phyloP scores from a whole-genome alignment of 148 eudicot species.

The Gaultheria prostrata region DNA sequence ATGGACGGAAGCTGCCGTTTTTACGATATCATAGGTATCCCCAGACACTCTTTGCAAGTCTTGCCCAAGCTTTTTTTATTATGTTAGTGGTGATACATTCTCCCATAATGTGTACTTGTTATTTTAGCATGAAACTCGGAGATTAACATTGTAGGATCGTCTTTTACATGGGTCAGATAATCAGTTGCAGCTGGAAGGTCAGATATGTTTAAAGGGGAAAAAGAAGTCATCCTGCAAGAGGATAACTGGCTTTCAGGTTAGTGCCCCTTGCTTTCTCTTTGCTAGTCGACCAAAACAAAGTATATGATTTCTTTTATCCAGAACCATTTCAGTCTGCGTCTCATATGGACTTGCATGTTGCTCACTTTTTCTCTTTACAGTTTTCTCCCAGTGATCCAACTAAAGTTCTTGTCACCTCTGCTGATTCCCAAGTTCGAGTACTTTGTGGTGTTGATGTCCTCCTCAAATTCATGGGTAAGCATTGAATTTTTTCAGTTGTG shows the following conservation, averaged over 20 bases:
- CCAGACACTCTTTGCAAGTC: not conserved
- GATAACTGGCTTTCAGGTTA: slow-evolving; percentile 78
- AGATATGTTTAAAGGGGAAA: slow-evolving; percentile 44
- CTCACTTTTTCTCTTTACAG: slow-evolving; percentile 32
- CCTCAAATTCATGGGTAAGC: slow-evolving; percentile 61
- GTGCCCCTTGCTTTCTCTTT: not conserved
- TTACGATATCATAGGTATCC: slow-evolving; percentile 58
- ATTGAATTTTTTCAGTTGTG: not conserved
- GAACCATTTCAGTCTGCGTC: not conserved
- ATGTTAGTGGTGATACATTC: not conserved
- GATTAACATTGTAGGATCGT: slow-evolving; percentile 1
- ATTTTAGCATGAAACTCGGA: not conserved
- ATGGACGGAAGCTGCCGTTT: slow-evolving; percentile 69
- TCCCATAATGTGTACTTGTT: not conserved
- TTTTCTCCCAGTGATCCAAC: slow-evolving; percentile 60
- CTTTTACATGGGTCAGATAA: slow-evolving; percentile 36
- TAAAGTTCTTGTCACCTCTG: slow-evolving; percentile 70
- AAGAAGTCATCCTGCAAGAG: slow-evolving; percentile 54
- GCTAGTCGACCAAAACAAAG: not conserved
- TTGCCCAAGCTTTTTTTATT: not conserved
- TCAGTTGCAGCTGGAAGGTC: slow-evolving; percentile 29
- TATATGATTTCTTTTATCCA: not conserved
- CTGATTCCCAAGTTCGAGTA: slow-evolving; percentile 69
- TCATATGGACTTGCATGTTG: not conserved
- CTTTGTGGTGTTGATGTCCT: slow-evolving; percentile 48